phyloP scores from a whole-genome alignment of 768 basidiomycete genomes.

The Mrakia hoshinonis region DNA sequence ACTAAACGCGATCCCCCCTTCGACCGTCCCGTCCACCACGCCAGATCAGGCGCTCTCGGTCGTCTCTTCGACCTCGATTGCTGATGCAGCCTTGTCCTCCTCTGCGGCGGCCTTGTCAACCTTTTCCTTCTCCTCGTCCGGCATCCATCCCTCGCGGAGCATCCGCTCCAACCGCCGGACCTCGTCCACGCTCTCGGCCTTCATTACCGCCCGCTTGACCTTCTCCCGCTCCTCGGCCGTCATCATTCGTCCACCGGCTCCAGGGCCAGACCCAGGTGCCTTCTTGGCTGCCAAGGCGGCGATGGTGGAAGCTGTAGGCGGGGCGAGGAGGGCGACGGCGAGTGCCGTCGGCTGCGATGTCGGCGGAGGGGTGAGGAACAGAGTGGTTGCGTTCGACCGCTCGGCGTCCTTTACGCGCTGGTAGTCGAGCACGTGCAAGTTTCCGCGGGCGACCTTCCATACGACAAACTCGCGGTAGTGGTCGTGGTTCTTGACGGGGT shows the following conservation, averaged over 20 bases:
- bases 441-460: slow-evolving; percentile 40
- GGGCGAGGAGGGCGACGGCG: slow-evolving; percentile 35
- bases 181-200: slow-evolving; percentile 39
- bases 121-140: slow-evolving; percentile 33
- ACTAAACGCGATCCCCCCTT: no score
- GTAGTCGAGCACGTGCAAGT: slow-evolving; percentile 40
- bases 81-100: not conserved
- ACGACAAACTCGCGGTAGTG: slow-evolving; percentile 40
- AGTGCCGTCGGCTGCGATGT: slow-evolving; percentile 39
- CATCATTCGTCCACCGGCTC: slow-evolving; percentile 40
- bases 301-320: slow-evolving; percentile 32
- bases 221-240: slow-evolving; percentile 40
- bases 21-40: no score
- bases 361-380: slow-evolving; percentile 34
- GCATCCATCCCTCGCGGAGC: slow-evolving; percentile 41
- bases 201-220: slow-evolving; percentile 39
- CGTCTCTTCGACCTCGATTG: not conserved
- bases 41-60: not conserved
- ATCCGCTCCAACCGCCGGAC: slow-evolving; percentile 40
- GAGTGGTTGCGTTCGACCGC: slow-evolving; percentile 33
- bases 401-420: slow-evolving; percentile 41
- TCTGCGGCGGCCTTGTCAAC: not conserved
- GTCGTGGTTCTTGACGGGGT: slow-evolving; percentile 39
- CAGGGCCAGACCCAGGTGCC: slow-evolving; percentile 27
- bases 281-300: slow-evolving; percentile 21